Conservation (phyloP, 495 filamentous ascomycete species). For the Hypoxylon rickii region DNA sequence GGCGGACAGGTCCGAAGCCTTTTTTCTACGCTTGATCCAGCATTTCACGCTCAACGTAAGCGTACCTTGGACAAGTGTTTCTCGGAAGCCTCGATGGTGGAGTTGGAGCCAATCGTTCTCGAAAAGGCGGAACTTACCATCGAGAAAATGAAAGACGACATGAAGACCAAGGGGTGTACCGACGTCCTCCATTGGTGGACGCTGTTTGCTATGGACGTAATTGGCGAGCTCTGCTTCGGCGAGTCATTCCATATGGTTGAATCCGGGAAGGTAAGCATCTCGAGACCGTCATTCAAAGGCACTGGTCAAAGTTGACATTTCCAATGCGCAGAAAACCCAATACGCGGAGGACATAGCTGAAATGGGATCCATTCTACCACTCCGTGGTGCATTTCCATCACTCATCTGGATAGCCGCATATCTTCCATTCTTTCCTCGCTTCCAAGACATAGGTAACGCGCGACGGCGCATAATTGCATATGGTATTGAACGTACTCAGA, state of each 20-base stretch:
- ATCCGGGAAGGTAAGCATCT: constrained; percentile 42
- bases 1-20: constrained; percentile 23
- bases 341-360: constrained; percentile 45
- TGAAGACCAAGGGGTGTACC: constrained; percentile 31
- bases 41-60: constrained; percentile 43
- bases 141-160: constrained; percentile 40
- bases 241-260: constrained; percentile 59
- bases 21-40: constrained; percentile 41
- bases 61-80: constrained; percentile 50
- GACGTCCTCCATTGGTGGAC: constrained; percentile 61
- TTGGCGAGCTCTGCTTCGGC: constrained; percentile 57
- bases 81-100: constrained; percentile 49
- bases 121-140: constrained; percentile 49
- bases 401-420: constrained; percentile 20
- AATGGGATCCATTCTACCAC: constrained; percentile 33
- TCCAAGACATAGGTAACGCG: background rate
- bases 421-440: background rate
- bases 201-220: constrained; percentile 60
- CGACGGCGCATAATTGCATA: background rate
- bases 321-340: constrained; percentile 45
- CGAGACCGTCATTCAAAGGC: background rate
- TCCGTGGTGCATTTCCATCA: constrained; percentile 44
- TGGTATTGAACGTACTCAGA: constrained; percentile 2
- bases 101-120: constrained; percentile 44
- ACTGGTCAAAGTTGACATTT: constrained; percentile 20